phyloP scores from a whole-genome alignment of 2,329 filamentous ascomycete species.

The Mycosphaerella arachidis region DNA sequence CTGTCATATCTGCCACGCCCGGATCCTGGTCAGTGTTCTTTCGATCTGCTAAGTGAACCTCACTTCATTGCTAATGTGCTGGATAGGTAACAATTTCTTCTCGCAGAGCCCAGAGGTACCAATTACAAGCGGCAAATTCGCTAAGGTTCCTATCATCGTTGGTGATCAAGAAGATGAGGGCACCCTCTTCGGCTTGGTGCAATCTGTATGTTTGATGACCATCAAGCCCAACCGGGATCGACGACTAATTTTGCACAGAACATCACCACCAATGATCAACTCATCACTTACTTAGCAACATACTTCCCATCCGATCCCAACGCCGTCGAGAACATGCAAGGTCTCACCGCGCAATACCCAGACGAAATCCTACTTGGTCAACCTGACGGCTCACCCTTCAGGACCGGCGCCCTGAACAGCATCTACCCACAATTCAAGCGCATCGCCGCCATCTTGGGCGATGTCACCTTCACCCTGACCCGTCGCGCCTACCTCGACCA shows the following conservation, averaged over 20 bases:
- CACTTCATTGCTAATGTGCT: background rate
- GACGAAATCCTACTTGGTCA: conserved; percentile 38
- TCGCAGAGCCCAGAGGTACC: conserved; percentile 60
- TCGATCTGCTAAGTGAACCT: background rate
- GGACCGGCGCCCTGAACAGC: conserved; percentile 64
- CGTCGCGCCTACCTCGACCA: conserved; percentile 66
- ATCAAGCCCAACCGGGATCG: background rate
- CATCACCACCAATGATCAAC: conserved; percentile 55
- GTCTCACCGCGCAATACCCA: conserved; percentile 60
- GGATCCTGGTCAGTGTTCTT: conserved; percentile 43
- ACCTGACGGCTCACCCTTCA: conserved; percentile 66
- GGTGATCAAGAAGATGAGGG: conserved; percentile 73
- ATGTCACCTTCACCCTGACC: conserved; percentile 67
- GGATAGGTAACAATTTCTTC: conserved; percentile 47
- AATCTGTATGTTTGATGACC: conserved; percentile 30
- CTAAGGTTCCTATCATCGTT: conserved; percentile 51
- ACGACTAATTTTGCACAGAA: conserved; percentile 58
- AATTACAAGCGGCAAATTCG: conserved; percentile 36
- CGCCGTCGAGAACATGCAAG: conserved; percentile 38
- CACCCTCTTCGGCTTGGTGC: conserved; percentile 3
- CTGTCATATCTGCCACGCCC: conserved; percentile 71
- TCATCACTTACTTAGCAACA: conserved; percentile 59
- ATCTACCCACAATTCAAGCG: conserved; percentile 74
- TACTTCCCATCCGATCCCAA: conserved; percentile 52
- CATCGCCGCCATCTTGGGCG: conserved; percentile 67